Evolutionary conservation across 225 moss, liverwort and hornwort species (phyloP), one percentile per base, ranked within the genome.

Genomic region (Bryum argenteum): DNA sequence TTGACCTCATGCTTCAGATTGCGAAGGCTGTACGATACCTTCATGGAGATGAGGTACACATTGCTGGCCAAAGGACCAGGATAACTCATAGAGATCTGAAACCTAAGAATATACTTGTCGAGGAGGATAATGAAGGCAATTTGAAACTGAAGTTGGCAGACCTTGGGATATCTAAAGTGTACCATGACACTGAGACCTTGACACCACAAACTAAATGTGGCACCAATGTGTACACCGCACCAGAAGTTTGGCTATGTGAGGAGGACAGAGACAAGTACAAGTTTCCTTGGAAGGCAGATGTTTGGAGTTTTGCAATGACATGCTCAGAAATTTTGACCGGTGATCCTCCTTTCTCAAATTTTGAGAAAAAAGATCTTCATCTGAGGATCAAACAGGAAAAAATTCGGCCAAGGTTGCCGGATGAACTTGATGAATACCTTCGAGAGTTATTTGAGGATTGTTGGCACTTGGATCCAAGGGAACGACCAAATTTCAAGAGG

Each of bases 1-100:
- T 77, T 14, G 71, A 66, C 8, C 58, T 65, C 20, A 59, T 71
- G 58, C 71, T 77, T 20, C 77, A 77, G 40, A 59, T 71, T 20
- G 56, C 71, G 23, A 71, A 65, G 47, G 71, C 58, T 18, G 65
- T 77, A 58, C 24, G 37, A 10, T 38, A 71, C 38, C 22, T 71
- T 20, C 77, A 77, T 26, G 24, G 51, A 45, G 58, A 59, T 15
- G 71, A 61, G 8, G 28, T 61, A 5, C 1, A 20, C 1, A 11
- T 61, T 41, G 41, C 11, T 11, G 61, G 61, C 8, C 41, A 1
- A 20, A 61, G 20, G 40, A 41, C 41, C 19, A 61, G 58, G 71
- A 59, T 77, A 0, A 16, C 24, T 16, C 71, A 77, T 17, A 58
- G 77, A 66, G 71, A 66, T 40, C 58, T 77, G 8, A 77, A 77